These are phyloP conservation scores for Alternaria arbusti DNA, from an alignment of 2,329 filamentous ascomycete species.

Conservation along the genomic window DNA sequence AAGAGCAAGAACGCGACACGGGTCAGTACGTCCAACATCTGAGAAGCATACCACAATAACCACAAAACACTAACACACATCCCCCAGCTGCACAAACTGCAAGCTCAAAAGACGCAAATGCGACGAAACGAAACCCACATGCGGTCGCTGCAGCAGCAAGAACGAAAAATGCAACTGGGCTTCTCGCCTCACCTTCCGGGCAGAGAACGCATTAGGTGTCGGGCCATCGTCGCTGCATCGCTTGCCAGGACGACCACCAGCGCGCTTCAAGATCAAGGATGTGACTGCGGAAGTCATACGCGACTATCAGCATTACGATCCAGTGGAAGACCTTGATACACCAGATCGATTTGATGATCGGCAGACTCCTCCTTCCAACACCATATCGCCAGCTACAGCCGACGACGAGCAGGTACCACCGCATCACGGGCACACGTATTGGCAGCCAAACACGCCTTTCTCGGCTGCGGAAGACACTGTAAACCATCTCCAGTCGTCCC, in stretches of 20 bases:
- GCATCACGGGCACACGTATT: not conserved
- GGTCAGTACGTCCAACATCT: too few species aligned
- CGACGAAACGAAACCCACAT: slow-evolving; percentile 25
- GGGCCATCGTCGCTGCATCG: slow-evolving; percentile 10
- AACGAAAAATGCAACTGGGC: slow-evolving; percentile 23
- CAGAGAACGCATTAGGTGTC: slow-evolving; percentile 9
- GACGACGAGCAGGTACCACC: not conserved
- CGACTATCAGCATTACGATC: slow-evolving; percentile 5
- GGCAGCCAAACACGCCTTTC: not conserved
- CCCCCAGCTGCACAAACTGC: slow-evolving; percentile 18
- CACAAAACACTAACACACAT: not conserved
- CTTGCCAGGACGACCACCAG: not conserved
- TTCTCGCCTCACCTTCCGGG: slow-evolving; percentile 23
- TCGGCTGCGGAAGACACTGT: not conserved
- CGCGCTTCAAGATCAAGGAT: slow-evolving; percentile 13
- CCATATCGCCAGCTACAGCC: not conserved
- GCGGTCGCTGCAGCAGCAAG: slow-evolving; percentile 20
- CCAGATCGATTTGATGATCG: not conserved
- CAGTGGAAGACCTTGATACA: not conserved
- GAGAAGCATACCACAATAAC: not conserved
- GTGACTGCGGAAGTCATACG: slow-evolving; percentile 19
- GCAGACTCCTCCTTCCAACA: not conserved
- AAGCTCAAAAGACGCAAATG: slow-evolving; percentile 23
- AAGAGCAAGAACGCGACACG: slow-evolving; percentile 9
- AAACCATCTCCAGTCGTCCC: not conserved